Base-by-base conservation (phyloP, 2,329 filamentous ascomycete species). In the Sclerotinia subarctica region DNA sequence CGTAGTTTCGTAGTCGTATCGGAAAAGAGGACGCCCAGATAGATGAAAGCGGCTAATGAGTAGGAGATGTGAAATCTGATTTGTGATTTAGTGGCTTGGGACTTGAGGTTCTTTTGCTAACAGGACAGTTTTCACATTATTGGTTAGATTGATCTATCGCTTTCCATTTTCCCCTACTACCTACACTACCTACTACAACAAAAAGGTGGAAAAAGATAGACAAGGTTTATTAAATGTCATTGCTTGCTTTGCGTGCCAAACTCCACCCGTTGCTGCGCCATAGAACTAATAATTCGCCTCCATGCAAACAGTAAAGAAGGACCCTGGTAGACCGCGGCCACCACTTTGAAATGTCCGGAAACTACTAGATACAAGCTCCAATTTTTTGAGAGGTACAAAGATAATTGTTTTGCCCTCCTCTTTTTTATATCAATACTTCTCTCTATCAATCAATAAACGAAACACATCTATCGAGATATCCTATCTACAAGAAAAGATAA, bases 381-480 rank as follows among this genome's bases (percentile, higher is more conserved):
- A 38, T 68, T 46, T 29, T 64, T 51, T 38, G 10, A 6, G 10
- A 68, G 13, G 29, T 68, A 68, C 66, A 68, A 68, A 68, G 51
- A 32, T 21, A 49, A 64, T 35, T 46, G 54, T n/a, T n/a, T 35
- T 15, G 17, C 57, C 46, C 57, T 42, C 32, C n/a, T 26, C 47
- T 35, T 52, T n/a, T 46, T 21, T 52, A 64, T 24, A 15, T 19
- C 11, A 64, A 15, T 49, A n/a, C 21, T 57, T 15, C 29, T 68
- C 51, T 64, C 29, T 24, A 35, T 57, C 38, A 24, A 66, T 21
- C n/a, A 42, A 57, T 10, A 29, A 52, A 26, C 17, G 13, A 42
- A 63, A 26, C 7, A 46, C 38, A 32, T 46, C 17, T 24, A 58
- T 32, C 47, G 38, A 6, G 21, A 6, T 26, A 17, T 24, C 54